Base-by-base conservation (phyloP, 148 eudicot genomes). In the Rhododendron ovatum region DNA sequence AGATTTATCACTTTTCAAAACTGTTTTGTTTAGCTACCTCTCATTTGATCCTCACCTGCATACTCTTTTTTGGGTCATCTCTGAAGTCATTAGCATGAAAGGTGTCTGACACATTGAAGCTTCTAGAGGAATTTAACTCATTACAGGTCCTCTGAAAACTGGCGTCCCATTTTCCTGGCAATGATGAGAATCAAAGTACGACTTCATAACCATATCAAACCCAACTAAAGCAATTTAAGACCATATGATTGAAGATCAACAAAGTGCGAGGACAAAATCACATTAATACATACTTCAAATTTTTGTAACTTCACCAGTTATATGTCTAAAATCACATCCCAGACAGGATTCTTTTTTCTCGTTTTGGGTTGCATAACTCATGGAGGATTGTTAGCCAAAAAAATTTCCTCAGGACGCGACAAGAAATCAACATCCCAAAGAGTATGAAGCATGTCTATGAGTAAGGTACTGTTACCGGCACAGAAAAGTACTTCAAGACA, bases 131-230 rank as follows among this genome's bases (percentile, higher is more conserved):
- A 33, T 89, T 85, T 77, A 83, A 75, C 77, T 87, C 88, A 88
- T 85, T 78, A 65, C 12, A 80, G 71, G 89, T 73, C 84, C 81
- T 84, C 84, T 61, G 82, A 83, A 89, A 80, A 88, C 39, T 82
- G 65, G 63, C 57, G 39, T 51, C 86, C 89, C 90, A 85, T 86
- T 92, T 91, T 84, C 93, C 98, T 95, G 87, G 88, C 81, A 91
- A 92, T 84, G 86, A 85, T 41, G 43, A 41, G 59, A 26, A 20
- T 13, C 14, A 13, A 13, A 22, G 67, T 53, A 22, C 30, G 28
- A n/a, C 30, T 63, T 63, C 30, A 63, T 63, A 63, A 63, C 71
- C n/a, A 63, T 28, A 63, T 63, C 30, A 63, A 63, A 24, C 71
- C 28, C 30, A n/a, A 7, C 71, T 63, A 63, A 63, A 63, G 30